Percentiles rank a stretch among this genome's conserved stretches.
Evolutionary conservation across 345 rosid species (phyloP).

Genomic region (Capsella bursapastoris): DNA sequence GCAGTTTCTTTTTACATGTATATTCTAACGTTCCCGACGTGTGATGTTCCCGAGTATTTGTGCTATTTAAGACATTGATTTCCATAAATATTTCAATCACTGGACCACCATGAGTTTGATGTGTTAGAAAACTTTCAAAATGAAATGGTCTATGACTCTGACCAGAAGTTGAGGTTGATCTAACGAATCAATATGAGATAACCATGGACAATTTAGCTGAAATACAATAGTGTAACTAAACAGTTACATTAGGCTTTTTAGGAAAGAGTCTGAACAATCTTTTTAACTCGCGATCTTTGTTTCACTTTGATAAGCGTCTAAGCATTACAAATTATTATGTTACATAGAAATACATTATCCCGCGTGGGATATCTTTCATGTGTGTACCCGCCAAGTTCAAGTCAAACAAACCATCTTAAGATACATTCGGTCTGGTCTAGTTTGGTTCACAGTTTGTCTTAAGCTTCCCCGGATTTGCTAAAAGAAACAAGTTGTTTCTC

Average conservation of each 20-base stretch:
- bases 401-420: background rate
- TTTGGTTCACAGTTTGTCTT: constrained; percentile 14
- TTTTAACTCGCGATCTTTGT: background rate
- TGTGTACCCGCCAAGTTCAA: constrained; percentile 3
- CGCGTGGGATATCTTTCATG: background rate
- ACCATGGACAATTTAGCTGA: background rate
- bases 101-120: background rate
- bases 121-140: background rate
- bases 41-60: background rate
- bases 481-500: constrained; percentile 32
- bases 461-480: constrained; percentile 18
- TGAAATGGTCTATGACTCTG: background rate
- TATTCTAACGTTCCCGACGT: background rate
- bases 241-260: background rate
- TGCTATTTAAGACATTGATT: no score
- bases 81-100: background rate
- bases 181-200: background rate
- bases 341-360: constrained; percentile 20
- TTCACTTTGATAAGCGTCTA: background rate
- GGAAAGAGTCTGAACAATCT: background rate
- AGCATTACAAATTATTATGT: constrained; percentile 6
- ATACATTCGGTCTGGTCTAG: background rate
- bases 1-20: background rate
- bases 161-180: background rate
- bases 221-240: background rate